Conservation (phyloP, 2,329 filamentous ascomycete species). For the Monosporascus cannonballus region DNA sequence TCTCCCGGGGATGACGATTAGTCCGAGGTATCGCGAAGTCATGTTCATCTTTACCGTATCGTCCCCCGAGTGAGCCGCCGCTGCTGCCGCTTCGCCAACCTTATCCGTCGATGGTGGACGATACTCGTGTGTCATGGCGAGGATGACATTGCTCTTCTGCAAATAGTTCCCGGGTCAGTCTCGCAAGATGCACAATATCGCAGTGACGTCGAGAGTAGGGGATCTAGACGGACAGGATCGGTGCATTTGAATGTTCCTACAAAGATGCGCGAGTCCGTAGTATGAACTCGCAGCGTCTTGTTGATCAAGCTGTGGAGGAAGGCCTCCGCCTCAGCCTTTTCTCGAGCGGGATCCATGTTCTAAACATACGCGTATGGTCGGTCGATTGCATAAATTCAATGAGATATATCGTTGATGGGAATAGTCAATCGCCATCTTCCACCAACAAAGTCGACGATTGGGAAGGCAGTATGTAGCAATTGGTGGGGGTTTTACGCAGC, state of each 20-base stretch:
- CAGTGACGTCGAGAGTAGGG: background rate
- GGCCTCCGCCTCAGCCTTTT: constrained; percentile 44
- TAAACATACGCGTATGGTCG: background rate
- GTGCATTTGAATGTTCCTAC: constrained; percentile 91
- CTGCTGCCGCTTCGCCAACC: constrained; percentile 30
- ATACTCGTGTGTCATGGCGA: constrained; percentile 84
- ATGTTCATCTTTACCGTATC: constrained; percentile 59
- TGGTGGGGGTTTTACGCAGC: background rate
- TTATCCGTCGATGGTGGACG: constrained; percentile 59
- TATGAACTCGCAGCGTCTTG: constrained; percentile 72
- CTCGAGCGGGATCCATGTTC: constrained; percentile 19
- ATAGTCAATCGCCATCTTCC: no score
- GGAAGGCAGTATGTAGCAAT: background rate
- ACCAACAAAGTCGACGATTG: no score
- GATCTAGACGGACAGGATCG: constrained; percentile 60
- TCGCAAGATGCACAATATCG: background rate
- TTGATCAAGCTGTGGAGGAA: constrained; percentile 65
- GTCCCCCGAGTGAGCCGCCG: constrained; percentile 26
- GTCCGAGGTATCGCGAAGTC: constrained; percentile 78
- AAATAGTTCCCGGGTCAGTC: background rate
- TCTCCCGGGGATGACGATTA: constrained; percentile 83
- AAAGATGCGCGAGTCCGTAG: constrained; percentile 81
- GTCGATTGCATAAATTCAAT: constrained; percentile 4
- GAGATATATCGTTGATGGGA: background rate
- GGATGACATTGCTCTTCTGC: constrained; percentile 82